These are phyloP conservation scores for Ananas comosus DNA, from an alignment of 176 grass and related monocot species.

Conservation along the genomic window DNA sequence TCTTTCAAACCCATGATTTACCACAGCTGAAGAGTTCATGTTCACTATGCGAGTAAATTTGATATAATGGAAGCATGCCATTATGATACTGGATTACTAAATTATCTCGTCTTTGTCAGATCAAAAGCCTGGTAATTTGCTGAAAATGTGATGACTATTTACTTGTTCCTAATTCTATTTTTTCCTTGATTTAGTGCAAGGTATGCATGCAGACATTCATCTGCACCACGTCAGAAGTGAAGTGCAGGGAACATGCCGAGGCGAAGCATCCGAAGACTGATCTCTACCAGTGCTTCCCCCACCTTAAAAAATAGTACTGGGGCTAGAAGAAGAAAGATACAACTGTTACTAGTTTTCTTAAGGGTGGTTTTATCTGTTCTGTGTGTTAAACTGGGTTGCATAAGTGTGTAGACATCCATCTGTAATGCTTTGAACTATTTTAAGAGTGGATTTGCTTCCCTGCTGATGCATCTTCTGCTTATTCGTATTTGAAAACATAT, in stretches of 20 bases:
- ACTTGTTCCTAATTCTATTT: not conserved
- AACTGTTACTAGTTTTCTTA: not conserved
- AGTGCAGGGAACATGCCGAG: slow-evolving; percentile 95
- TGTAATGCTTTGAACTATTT: not conserved
- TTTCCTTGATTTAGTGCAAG: slow-evolving; percentile 67
- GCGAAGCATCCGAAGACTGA: slow-evolving; percentile 92
- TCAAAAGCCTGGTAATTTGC: too few relatives aligned
- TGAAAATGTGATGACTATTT: too few relatives aligned
- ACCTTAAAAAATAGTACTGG: slow-evolving; percentile 63
- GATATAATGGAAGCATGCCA: too few relatives aligned
- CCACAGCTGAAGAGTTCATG: too few relatives aligned
- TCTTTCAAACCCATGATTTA: too few relatives aligned
- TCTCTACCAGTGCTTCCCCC: slow-evolving; percentile 68
- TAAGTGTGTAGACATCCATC: not conserved
- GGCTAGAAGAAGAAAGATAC: slow-evolving; percentile 21
- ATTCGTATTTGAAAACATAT: not conserved
- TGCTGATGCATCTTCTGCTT: not conserved
- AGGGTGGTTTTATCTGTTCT: not conserved
- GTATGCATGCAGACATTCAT: slow-evolving; percentile 99
- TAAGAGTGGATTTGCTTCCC: not conserved
- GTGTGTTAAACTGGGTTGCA: not conserved
- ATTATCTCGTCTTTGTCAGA: too few relatives aligned
- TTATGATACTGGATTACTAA: too few relatives aligned
- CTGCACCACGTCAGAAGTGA: slow-evolving; percentile 94
- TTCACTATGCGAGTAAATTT: too few relatives aligned